Conservation (phyloP, 1,139 yeast genomes). For the Lodderomyces parapsilosis region DNA sequence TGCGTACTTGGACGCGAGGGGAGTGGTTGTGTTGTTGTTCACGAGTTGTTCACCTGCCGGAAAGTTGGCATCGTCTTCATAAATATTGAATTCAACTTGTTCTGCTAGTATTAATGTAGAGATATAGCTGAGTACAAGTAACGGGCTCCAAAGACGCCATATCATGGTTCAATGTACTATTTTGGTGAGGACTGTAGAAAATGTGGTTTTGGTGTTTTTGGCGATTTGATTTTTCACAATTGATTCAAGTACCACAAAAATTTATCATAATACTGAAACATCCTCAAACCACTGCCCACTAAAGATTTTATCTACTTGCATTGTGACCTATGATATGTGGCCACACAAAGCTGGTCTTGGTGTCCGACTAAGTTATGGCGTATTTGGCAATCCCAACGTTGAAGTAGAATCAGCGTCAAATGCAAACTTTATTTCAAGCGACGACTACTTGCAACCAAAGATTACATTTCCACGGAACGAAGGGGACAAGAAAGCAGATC, state of each 20-base stretch:
- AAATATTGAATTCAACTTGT: constrained; percentile 4
- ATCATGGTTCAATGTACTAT: constrained; percentile 3
- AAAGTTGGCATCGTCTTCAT: not conserved
- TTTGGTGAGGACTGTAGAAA: no score
- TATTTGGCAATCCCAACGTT: constrained; percentile 26
- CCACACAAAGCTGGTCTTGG: constrained; percentile 44
- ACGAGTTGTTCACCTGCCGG: not conserved
- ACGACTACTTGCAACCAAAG: constrained; percentile 1
- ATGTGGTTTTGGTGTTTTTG: not conserved
- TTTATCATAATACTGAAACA: no score
- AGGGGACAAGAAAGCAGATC: not conserved
- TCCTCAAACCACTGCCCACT: no score
- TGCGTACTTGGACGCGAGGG: constrained; percentile 18
- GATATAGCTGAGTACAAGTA: not conserved
- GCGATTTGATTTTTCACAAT: not conserved
- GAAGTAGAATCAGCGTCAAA: not conserved
- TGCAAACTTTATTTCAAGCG: not conserved
- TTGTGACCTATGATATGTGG: constrained; percentile 29
- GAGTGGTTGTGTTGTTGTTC: not conserved
- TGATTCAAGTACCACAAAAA: not conserved
- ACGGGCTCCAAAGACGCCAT: constrained; percentile 4
- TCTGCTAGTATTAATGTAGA: constrained; percentile 8
- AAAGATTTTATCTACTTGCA: no score
- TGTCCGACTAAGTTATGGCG: constrained; percentile 38
- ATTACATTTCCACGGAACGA: not conserved